phyloP scores from a whole-genome alignment of 805 yeast species.

The Spathaspora gorwiae region DNA sequence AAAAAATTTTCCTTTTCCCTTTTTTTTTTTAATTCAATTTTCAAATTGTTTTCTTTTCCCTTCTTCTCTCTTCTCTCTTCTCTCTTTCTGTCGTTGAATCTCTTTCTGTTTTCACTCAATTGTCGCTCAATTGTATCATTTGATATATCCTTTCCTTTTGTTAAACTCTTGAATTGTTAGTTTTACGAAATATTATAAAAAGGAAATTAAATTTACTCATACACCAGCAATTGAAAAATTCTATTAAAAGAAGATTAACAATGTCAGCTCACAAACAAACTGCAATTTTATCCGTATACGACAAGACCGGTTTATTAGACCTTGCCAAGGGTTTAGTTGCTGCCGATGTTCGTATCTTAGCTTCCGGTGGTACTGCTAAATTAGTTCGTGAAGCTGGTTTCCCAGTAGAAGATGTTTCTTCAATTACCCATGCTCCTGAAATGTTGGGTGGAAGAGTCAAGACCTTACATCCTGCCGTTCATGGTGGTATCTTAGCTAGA shows the following conservation, averaged over 20 bases:
- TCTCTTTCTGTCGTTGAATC: too few species aligned
- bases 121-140: too few species aligned
- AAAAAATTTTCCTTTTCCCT: too few species aligned
- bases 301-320: constrained; percentile 93
- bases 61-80: too few species aligned
- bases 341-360: constrained; percentile 85
- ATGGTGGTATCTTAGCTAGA: constrained; percentile 95
- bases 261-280: constrained; percentile 56
- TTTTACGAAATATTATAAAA: too few species aligned
- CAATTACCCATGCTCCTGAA: constrained; percentile 97
- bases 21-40: too few species aligned
- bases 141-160: too few species aligned
- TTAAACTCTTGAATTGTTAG: too few species aligned
- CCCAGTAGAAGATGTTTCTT: constrained; percentile 92
- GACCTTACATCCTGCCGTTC: constrained; percentile 98
- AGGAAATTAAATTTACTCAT: too few species aligned
- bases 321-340: constrained; percentile 91
- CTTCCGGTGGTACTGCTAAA: constrained; percentile 96
- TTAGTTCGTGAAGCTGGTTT: constrained; percentile 95
- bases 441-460: constrained; percentile 98
- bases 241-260: background rate
- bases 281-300: constrained; percentile 94
- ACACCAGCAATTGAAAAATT: too few species aligned
- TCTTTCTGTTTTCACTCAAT: too few species aligned
- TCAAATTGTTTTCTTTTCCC: too few species aligned